Conservation (phyloP, 2,329 filamentous ascomycete genomes). For the Didymella lethalis region DNA sequence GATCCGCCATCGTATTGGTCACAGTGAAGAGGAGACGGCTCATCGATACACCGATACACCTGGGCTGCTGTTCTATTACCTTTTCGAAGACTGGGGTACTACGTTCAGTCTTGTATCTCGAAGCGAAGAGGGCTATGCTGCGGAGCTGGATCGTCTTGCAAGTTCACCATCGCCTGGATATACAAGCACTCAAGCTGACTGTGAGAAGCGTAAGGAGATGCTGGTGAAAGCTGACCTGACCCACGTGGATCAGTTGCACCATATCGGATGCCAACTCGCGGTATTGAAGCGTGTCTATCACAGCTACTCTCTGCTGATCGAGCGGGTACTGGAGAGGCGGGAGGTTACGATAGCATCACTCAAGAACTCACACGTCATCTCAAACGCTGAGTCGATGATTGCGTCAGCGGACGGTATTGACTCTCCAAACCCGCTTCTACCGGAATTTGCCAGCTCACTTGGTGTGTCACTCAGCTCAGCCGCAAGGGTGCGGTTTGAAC, state of each 20-base stretch:
- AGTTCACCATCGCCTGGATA: background rate
- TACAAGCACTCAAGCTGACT: background rate
- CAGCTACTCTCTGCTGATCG: constrained; percentile 67
- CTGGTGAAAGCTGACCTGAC: constrained; percentile 58
- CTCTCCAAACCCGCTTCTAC: constrained; percentile 34
- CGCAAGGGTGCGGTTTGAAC: constrained; percentile 65
- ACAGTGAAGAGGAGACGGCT: constrained; percentile 56
- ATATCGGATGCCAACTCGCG: constrained; percentile 67
- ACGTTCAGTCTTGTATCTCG: constrained; percentile 65
- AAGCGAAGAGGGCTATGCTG: constrained; percentile 56
- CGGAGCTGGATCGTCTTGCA: constrained; percentile 61
- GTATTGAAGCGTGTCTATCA: constrained; percentile 68
- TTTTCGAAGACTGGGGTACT: constrained; percentile 72
- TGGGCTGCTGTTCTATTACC: constrained; percentile 70
- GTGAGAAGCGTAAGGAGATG: constrained; percentile 59
- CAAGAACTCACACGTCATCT: constrained; percentile 54
- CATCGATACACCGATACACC: constrained; percentile 62
- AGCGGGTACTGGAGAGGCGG: constrained; percentile 62
- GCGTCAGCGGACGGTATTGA: constrained; percentile 34
- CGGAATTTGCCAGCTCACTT: constrained; percentile 51
- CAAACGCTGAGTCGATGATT: constrained; percentile 40
- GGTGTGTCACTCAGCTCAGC: constrained; percentile 58
- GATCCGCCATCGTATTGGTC: constrained; percentile 55
- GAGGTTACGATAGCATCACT: constrained; percentile 54
- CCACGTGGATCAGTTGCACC: constrained; percentile 63